Evolutionary conservation across 257 asterid species (phyloP), one percentile per base, ranked within the genome.

Genomic region (Gentiana straminea): DNA sequence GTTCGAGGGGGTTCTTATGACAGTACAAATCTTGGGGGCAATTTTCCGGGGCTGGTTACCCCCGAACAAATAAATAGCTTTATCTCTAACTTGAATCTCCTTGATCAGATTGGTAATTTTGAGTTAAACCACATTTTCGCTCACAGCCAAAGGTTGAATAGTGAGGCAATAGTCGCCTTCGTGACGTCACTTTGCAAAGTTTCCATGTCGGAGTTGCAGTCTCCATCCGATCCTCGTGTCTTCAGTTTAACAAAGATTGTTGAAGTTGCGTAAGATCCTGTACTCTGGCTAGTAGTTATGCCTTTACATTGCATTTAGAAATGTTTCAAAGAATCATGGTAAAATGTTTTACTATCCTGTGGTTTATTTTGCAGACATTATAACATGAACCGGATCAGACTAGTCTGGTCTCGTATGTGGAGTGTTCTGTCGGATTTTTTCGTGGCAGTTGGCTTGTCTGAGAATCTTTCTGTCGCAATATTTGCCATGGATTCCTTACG

Each of bases 361-460:
- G 52, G 57, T 51, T 68, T 51, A 51, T 68, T 77, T 58, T 83
- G 88, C 90, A 92, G 98, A 81, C 98, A 92, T 75, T 92, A 92
- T 70, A 92, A 92, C 81, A 92, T 92, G 95, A 80, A 83, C 73
- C 97, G 98, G 62, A 92, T 92, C 70, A 83, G 98, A 72, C 76
- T 92, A 62, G 98, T 92, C 61, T 92, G 98, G 98, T 84, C 98
- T 55, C 84, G 95, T 70, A 92, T 92, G 69, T 92, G 98, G 98
- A 83, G 77, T 51, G 98, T 92, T 61, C 94, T 92, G 61, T 88
- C 97, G 6, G 95, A 88, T 49, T 92, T 92, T 72, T 92, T 92
- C 62, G 97, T 92, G 58, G 81, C 94, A 46, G 98, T 92, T 74
- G 98, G 98, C 47, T 66, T 92, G 77, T 88, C 97, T 58, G 97